phyloP scores from a whole-genome alignment of 139 green algal species.

The Haematococcus lacustris region DNA sequence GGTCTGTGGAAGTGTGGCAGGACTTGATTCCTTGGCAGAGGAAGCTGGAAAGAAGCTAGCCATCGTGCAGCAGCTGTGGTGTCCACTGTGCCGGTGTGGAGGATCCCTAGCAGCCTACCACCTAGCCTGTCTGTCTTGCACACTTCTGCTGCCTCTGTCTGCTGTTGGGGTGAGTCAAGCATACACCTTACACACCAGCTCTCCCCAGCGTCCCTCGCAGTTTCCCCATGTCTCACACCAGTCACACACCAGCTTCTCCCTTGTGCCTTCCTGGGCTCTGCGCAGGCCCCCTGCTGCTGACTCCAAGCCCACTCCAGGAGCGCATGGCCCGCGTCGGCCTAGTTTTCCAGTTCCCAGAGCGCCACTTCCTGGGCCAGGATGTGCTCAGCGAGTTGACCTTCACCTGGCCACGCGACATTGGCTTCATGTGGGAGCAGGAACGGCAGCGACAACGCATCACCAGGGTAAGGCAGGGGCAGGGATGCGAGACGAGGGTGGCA shows the following conservation, averaged over 20 bases:
- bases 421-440: slow-evolving; percentile 30
- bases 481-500: too few relatives aligned
- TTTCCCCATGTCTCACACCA: not conserved
- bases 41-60: too few relatives aligned
- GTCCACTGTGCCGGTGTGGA: too few relatives aligned
- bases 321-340: slow-evolving; percentile 62
- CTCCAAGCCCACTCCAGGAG: slow-evolving; percentile 21
- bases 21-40: too few relatives aligned
- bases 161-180: too few relatives aligned
- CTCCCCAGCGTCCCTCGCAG: not conserved
- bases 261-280: not conserved
- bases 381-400: slow-evolving; percentile 48
- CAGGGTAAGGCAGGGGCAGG: slow-evolving; percentile 10
- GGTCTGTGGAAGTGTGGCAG: too few relatives aligned
- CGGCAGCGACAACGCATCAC: slow-evolving; percentile 18
- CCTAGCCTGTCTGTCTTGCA: too few relatives aligned
- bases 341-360: slow-evolving; percentile 95
- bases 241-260: not conserved
- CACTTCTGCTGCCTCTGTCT: slow-evolving; percentile 17
- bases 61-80: too few relatives aligned
- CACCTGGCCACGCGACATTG: slow-evolving; percentile 44
- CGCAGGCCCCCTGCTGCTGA: not conserved
- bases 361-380: slow-evolving; percentile 78
- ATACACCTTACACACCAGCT: too few relatives aligned
- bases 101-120: too few relatives aligned